Evolutionary conservation across 805 yeast genomes (phyloP).

Genomic region (Sugiyamaella valdiviana): DNA sequence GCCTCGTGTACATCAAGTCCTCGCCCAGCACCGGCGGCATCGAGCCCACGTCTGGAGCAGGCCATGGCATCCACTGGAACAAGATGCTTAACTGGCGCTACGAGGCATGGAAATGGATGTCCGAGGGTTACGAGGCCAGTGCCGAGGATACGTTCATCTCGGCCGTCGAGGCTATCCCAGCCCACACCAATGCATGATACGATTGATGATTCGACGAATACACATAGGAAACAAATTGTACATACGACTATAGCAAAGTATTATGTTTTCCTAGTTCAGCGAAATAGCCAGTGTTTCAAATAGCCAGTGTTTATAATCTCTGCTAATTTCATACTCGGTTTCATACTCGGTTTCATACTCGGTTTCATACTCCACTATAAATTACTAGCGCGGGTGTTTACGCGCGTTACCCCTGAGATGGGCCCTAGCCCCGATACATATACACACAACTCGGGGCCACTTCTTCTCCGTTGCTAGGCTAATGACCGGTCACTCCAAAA

Average conservation of each 20-base stretch:
- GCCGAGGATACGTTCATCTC: constrained; percentile 4
- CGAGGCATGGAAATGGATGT: constrained; percentile 70
- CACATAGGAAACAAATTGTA: no score
- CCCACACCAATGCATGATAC: constrained; percentile 9
- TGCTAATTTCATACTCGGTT: no score
- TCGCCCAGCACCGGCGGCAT: constrained; percentile 50
- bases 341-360: no score
- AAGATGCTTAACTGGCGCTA: constrained; percentile 79
- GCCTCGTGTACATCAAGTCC: constrained; percentile 54
- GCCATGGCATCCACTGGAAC: constrained; percentile 69
- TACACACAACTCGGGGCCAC: neutral
- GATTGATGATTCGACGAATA: neutral
- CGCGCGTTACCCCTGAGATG: neutral
- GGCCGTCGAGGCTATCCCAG: neutral
- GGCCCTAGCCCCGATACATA: neutral
- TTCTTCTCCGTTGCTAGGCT: neutral
- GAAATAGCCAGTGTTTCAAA: no score
- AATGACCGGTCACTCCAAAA: constrained; percentile 9
- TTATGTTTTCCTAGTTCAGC: no score
- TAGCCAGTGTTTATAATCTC: no score
- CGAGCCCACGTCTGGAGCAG: constrained; percentile 51
- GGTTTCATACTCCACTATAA: no score
- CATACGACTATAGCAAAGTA: no score
- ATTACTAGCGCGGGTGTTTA: no score
- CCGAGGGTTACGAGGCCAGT: neutral